These are phyloP conservation scores for Adansonia digitata DNA, from an alignment of 345 rosid species.

Conservation along the genomic window DNA sequence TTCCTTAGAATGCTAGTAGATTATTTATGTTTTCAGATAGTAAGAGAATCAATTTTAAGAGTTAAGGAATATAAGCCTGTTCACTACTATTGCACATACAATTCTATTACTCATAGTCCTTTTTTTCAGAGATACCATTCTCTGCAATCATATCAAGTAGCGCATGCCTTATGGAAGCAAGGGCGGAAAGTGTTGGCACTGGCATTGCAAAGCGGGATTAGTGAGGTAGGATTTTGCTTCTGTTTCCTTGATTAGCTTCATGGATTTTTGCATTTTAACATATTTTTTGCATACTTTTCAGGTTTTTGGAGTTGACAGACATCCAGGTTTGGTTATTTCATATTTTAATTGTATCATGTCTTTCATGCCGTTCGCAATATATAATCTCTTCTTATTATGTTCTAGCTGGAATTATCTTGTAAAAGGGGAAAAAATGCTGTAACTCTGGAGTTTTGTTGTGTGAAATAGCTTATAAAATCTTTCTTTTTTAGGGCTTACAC, in stretches of 20 bases:
- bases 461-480: not conserved
- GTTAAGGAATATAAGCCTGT: not conserved
- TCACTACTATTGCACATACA: not conserved
- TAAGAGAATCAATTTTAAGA: not conserved
- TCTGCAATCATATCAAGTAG: slow-evolving; percentile 72
- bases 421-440: not conserved
- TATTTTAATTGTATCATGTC: not conserved
- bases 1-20: not conserved
- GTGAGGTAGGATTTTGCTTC: slow-evolving; percentile 52
- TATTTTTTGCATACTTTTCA: slow-evolving; percentile 20
- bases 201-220: slow-evolving; percentile 78
- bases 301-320: slow-evolving; percentile 96
- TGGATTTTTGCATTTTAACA: slow-evolving; percentile 10
- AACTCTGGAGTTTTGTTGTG: not conserved
- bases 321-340: slow-evolving; percentile 61
- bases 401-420: not conserved
- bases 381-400: not conserved
- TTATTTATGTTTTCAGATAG: not conserved
- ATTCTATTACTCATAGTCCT: not conserved
- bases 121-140: slow-evolving; percentile 78
- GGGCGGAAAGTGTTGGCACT: slow-evolving; percentile 80
- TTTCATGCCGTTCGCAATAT: not conserved
- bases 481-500: not conserved
- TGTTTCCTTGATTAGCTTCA: not conserved
- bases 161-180: slow-evolving; percentile 78